Percentiles rank a stretch among this genome's conserved stretches.
Evolutionary conservation across 345 rosid species (phyloP).

Genomic region (Lagerstroemia speciosa): DNA sequence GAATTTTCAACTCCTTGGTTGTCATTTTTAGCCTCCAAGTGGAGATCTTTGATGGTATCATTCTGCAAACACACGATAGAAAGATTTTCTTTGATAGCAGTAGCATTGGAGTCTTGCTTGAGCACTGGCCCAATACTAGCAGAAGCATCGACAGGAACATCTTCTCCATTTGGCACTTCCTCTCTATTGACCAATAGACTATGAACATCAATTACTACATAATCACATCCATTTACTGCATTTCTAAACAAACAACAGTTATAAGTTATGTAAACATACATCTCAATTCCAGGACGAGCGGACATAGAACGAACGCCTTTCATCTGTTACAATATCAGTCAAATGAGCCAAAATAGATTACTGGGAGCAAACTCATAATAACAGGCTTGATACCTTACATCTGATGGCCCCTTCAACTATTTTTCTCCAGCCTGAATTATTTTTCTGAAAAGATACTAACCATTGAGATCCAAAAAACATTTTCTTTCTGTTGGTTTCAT

Average conservation of each 20-base stretch:
- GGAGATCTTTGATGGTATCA: conserved; percentile 9
- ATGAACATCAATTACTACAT: conserved; percentile 1
- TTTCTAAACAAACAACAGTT: neutral
- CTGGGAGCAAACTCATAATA: neutral
- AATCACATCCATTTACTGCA: neutral
- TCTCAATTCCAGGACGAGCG: neutral
- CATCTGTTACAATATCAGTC: conserved; percentile 4
- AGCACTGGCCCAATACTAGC: conserved; percentile 1
- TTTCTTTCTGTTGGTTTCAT: no score
- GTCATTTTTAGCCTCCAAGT: conserved; percentile 2
- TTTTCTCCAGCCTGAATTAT: neutral
- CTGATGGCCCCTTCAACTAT: neutral
- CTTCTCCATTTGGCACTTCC: neutral
- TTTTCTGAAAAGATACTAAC: neutral
- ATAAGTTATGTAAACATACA: conserved; percentile 5
- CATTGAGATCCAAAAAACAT: no score
- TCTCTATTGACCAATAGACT: conserved; percentile 11
- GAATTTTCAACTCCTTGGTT: conserved; percentile 8
- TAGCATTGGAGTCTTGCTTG: conserved; percentile 9
- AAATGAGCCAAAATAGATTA: neutral
- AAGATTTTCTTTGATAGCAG: conserved; percentile 10
- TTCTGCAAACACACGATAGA: conserved; percentile 6
- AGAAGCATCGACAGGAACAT: conserved; percentile 7
- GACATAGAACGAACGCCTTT: conserved; percentile 2
- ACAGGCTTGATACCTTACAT: neutral